Base-by-base conservation (phyloP, 2,329 filamentous ascomycete species). In the Neonectria faginata region DNA sequence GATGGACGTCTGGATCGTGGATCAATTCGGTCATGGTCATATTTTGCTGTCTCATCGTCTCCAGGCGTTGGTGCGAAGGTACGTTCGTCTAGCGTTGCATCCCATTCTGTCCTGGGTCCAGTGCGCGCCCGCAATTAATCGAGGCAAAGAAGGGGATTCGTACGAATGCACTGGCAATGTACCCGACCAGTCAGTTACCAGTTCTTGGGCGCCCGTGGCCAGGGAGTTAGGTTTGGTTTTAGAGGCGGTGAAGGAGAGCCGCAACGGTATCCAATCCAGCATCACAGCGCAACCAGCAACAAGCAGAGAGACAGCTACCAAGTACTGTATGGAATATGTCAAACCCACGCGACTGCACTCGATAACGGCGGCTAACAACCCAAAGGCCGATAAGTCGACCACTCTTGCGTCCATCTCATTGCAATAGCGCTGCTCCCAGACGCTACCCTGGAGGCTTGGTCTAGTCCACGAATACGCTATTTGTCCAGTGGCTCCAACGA, bases 31-130 rank as follows among this genome's bases (percentile, higher is more conserved):
- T 39, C 50, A 50, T n/a, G 18, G 29, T 14, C 20, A 54, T 25
- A 10, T 18, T 53, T 53, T 25, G 25, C 25, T 25, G 25, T 25
- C 25, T 25, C 25, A 25, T 25, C 25, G 25, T 25, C 25, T 25
- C 11, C 41, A 20, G 41, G 41, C 20, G 25, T 29, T 11, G 14
- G 47, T 22, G 31, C 25, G 25, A 14, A 18, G 22, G 22, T 50
- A 10, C 29, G 25, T 50, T 31, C 25, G 25, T 18, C 47, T 50
- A 50, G 47, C 47, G 47, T 50, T 50, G 27, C 47, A 31, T n/a
- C 47, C 27, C 47, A 31, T 12, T n/a, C 16, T 31, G 31, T 10
- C n/a, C 11, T 16, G n/a, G 9, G 16, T 18, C 16, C 27, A n/a
- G 16, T 18, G 27, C 14, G 47, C 47, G 47, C 47, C 47, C 47